These are phyloP conservation scores for Lactarius psammicola DNA, from an alignment of 768 basidiomycete species.

Conservation along the genomic window DNA sequence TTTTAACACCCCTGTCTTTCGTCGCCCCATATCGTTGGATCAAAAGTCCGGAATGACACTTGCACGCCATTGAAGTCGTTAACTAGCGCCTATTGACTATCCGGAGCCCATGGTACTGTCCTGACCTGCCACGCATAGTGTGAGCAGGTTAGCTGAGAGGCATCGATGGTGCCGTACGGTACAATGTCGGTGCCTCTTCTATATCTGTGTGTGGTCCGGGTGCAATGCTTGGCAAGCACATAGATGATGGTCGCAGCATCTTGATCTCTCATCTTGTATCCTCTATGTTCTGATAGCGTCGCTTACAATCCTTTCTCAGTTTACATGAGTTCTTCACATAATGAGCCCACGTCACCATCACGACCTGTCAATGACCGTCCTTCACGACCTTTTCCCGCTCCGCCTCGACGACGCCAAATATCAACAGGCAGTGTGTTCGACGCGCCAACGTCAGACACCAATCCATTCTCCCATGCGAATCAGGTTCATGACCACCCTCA, in stretches of 20 bases:
- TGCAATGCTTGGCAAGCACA: neutral
- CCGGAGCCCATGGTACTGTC: neutral
- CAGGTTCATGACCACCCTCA: slow-evolving; percentile 18
- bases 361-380: slow-evolving; percentile 24
- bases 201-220: neutral
- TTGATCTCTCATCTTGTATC: neutral
- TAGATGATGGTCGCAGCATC: neutral
- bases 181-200: neutral
- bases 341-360: slow-evolving; percentile 20
- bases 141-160: neutral
- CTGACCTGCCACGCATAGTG: neutral
- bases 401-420: slow-evolving; percentile 23
- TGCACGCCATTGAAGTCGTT: neutral
- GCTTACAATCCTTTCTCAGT: slow-evolving; percentile 13
- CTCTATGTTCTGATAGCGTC: neutral
- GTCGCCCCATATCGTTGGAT: neutral
- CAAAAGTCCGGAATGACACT: neutral
- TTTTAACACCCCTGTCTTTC: neutral
- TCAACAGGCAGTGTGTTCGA: slow-evolving; percentile 23
- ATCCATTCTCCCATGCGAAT: slow-evolving; percentile 25
- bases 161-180: neutral
- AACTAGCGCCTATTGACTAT: neutral
- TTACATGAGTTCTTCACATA: slow-evolving; percentile 2
- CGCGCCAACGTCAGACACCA: slow-evolving; percentile 28
- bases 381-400: slow-evolving; percentile 16